A percentile compares a stretch with the other conserved stretches of the same genome.
Evolutionary conservation across 2,329 filamentous ascomycete species (phyloP).

Genomic region (Diplodia mutila): DNA sequence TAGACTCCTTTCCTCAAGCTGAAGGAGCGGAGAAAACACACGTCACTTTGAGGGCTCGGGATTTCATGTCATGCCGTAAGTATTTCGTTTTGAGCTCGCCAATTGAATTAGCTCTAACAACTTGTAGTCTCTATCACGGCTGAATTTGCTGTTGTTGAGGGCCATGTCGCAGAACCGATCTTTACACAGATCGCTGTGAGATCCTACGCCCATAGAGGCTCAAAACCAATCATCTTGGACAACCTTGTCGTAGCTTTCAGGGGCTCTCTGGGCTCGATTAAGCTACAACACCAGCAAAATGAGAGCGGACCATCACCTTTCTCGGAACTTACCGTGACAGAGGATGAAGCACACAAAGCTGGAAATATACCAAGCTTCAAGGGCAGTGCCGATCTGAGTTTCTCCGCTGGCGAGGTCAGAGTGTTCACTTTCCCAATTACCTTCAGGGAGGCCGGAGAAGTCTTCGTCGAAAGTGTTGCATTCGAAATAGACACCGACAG

Average conservation of each 20-base stretch:
- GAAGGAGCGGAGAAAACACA: constrained; percentile 46
- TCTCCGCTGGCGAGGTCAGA: constrained; percentile 68
- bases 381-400: constrained; percentile 65
- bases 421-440: constrained; percentile 73
- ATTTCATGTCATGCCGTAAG: constrained; percentile 53
- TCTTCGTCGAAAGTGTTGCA: constrained; percentile 65
- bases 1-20: constrained; percentile 42
- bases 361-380: constrained; percentile 45
- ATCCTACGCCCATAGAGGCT: constrained; percentile 52
- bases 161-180: constrained; percentile 63
- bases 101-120: background rate
- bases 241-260: constrained; percentile 58
- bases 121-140: constrained; percentile 53
- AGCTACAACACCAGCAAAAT: constrained; percentile 35
- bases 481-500: constrained; percentile 65
- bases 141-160: constrained; percentile 58
- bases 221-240: constrained; percentile 53
- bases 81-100: constrained; percentile 25
- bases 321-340: constrained; percentile 14
- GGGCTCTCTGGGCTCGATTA: constrained; percentile 46
- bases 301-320: constrained; percentile 25
- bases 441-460: constrained; percentile 80
- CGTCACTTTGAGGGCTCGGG: constrained; percentile 52
- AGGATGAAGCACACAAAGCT: constrained; percentile 2
- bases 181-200: constrained; percentile 59